Base-by-base conservation (phyloP, 73 alveolate genomes). In the Effrenium voratum region DNA sequence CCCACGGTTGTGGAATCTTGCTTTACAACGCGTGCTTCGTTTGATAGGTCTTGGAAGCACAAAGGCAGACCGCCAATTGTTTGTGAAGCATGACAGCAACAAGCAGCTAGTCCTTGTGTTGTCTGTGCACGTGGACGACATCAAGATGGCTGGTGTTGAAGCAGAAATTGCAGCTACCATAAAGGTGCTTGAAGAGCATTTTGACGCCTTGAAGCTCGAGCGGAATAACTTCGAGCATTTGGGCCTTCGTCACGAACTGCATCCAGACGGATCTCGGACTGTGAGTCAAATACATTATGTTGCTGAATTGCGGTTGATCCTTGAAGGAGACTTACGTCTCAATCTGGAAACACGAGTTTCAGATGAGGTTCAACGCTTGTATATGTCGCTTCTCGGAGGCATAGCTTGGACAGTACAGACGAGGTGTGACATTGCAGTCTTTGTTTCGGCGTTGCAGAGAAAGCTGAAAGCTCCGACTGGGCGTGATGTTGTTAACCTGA, bases 381-480 rank as follows among this genome's bases (percentile, higher is more conserved):
- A 34, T 34, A 30, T 44, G 6, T 81, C 91, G n/a, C 57, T 84
- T 16, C 57, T 84, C 0, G 95, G 83, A 1, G 95, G 84, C 2
- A 45, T 86, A 2, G 83, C 83, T 6, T 57, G 83, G 82, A 47
- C 40, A 0, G 46, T 30, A 0, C 95, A 86, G 47, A 86, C 95
- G 12, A 38, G 95, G 5, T 68, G 68, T 0, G 95, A 86, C 4
- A 34, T 86, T 12, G 81, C 84, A 1, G 70, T 86, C 2, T 60
- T 59, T 32, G 95, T 86, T 1, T 26, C 63, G 3, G 95, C 95
- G 6, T 68, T 86, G 4, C 95, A 86, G 66, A 19, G 95, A 28
- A 63, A 60, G 41, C 28, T 63, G 45, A 26, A 86, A 41, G 66
- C 43, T 2, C 95, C 95, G 38, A 16, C 34, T 3, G 83, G 32